Evolutionary conservation across 2,329 filamentous ascomycete species (phyloP).

Genomic region (Pezicula neosporulosa): DNA sequence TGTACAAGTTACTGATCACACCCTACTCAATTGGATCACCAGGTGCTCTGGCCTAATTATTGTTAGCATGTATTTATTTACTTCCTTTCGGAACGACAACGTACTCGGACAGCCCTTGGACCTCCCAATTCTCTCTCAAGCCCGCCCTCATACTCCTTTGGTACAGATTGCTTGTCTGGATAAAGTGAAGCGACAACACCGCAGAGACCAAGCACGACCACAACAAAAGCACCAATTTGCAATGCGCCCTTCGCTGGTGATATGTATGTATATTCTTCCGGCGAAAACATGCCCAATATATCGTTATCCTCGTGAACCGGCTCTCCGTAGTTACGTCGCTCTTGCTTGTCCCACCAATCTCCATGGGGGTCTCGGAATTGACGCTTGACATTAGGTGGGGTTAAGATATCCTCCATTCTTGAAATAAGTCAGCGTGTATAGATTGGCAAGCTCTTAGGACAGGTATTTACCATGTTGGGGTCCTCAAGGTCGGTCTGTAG

Average conservation of each 20-base stretch:
- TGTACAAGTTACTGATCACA: slow-evolving; percentile 27
- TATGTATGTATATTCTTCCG: slow-evolving; percentile 83
- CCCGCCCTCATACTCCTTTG: slow-evolving; percentile 69
- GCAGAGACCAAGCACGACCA: slow-evolving; percentile 58
- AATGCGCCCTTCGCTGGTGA: slow-evolving; percentile 66
- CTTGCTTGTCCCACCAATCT: slow-evolving; percentile 97
- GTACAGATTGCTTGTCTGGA: slow-evolving; percentile 67
- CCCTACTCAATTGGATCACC: slow-evolving; percentile 39
- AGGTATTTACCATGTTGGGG: slow-evolving; percentile 58
- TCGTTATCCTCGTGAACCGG: slow-evolving; percentile 97
- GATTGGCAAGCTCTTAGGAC: not conserved
- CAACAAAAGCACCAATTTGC: slow-evolving; percentile 67
- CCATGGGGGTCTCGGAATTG: slow-evolving; percentile 89
- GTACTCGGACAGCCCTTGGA: slow-evolving; percentile 60
- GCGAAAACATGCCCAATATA: slow-evolving; percentile 82
- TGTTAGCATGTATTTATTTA: slow-evolving; percentile 11
- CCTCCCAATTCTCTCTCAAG: slow-evolving; percentile 75
- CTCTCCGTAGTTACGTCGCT: slow-evolving; percentile 94
- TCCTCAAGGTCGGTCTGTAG: slow-evolving; percentile 54
- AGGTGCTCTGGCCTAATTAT: slow-evolving; percentile 46
- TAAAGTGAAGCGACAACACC: slow-evolving; percentile 68
- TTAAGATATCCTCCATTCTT: slow-evolving; percentile 85
- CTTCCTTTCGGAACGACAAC: slow-evolving; percentile 28
- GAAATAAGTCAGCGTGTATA: slow-evolving; percentile 4
- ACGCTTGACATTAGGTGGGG: slow-evolving; percentile 77